Base-by-base conservation (phyloP, 2,329 filamentous ascomycete genomes). In the Fusarium goolgardi region DNA sequence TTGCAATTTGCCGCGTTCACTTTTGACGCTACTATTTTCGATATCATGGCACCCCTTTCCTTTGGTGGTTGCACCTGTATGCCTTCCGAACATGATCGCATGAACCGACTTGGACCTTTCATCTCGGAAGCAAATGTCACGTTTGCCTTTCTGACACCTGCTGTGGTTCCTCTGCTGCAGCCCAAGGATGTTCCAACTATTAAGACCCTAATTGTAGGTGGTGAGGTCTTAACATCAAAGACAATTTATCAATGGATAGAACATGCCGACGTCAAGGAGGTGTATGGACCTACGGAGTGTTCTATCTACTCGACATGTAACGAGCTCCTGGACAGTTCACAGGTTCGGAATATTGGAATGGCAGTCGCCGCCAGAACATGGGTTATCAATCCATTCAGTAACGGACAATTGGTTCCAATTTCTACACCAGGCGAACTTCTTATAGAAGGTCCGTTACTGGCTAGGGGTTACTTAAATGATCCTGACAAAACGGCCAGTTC, bases 381-480 rank as follows among this genome's bases (percentile, higher is more conserved):
- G 51, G 16, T 54, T 18, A 18, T 45, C 18, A 27, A 45, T 16
- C 51, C 51, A 32, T 34, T 15, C n/a, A 35, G 40, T 6, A 18
- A 34, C 23, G 29, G 29, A 27, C 51, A 35, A 27, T 25, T 54
- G 15, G 39, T 45, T 13, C 51, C 51, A 2, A 25, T 54, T 6
- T 40, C 37, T 25, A 34, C 20, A 27, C 51, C 29, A 21, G 51
- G 51, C n/a, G 51, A 54, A 39, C 51, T 54, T 16, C 51, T 54
- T 16, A 21, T 54, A 21, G 51, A 54, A 44, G 51, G 51, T 10
- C 51, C 51, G 0, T 29, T 45, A 3, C 31, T 54, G 10, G 40
- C 39, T 16, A 27, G 51, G 21, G 18, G 40, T 21, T 54, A 54
- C 31, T 21, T 54, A 2, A 54, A 54, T 21, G 51, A 54, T 12